Conservation (phyloP, 1,139 yeast species). For the Yamadazyma conglobata region DNA sequence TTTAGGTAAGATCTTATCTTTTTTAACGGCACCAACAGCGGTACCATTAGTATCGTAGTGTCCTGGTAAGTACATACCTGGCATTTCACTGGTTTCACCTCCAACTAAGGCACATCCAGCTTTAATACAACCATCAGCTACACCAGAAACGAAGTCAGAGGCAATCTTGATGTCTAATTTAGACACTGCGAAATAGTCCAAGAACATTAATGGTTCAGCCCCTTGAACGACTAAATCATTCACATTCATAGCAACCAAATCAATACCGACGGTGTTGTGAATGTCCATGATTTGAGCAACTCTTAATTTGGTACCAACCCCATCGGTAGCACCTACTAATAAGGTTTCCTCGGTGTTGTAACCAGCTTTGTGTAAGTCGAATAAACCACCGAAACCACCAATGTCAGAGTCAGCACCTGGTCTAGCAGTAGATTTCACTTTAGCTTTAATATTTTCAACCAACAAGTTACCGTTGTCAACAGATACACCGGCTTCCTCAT, state of each 20-base stretch:
- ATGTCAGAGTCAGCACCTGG: conserved; percentile 97
- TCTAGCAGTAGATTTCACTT: conserved; percentile 92
- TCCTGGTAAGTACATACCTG: conserved; percentile 93
- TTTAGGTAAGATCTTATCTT: conserved; percentile 70
- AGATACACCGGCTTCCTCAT: conserved; percentile 94
- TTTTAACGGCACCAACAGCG: conserved; percentile 97
- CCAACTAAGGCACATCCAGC: conserved; percentile 99
- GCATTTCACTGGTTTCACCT: conserved; percentile 99
- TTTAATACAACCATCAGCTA: conserved; percentile 91
- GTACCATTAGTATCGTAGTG: conserved; percentile 99
- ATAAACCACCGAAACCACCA: conserved; percentile 98
- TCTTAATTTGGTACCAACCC: conserved; percentile 96
- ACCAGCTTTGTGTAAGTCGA: conserved; percentile 87
- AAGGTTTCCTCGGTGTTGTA: conserved; percentile 72
- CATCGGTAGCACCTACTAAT: conserved; percentile 97
- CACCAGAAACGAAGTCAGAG: conserved; percentile 88
- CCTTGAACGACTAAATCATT: conserved; percentile 98
- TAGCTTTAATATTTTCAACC: conserved; percentile 85
- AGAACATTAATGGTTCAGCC: conserved; percentile 93
- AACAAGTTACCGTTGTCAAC: conserved; percentile 91
- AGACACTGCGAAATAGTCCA: conserved; percentile 96
- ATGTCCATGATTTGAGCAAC: conserved; percentile 87
- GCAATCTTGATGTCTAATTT: conserved; percentile 82
- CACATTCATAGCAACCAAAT: conserved; percentile 97
- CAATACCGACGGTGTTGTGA: conserved; percentile 96